Percentiles rank a stretch among this genome's conserved stretches.
Conservation (phyloP, 371 early-diverging fungal species). For the Neoconidiobolus thromboides region DNA sequence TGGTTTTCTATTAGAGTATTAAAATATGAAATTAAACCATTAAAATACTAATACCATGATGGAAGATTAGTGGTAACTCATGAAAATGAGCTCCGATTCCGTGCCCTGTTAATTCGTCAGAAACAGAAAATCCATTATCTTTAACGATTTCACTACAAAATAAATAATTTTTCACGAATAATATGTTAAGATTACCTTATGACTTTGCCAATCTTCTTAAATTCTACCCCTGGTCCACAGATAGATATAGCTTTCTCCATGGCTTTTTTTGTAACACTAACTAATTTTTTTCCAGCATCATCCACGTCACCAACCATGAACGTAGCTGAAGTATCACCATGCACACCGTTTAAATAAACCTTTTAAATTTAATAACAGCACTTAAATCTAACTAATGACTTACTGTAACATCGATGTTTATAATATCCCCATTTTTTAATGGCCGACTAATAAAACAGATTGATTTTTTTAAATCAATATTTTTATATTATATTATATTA, state of each 20-base stretch:
- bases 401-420: conserved; percentile 73
- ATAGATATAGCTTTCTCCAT: conserved; percentile 68
- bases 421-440: conserved; percentile 73
- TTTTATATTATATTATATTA: neutral
- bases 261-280: conserved; percentile 54
- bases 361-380: neutral
- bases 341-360: conserved; percentile 73
- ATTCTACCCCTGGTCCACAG: conserved; percentile 54
- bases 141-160: neutral
- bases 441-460: conserved; percentile 18
- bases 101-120: conserved; percentile 68
- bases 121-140: conserved; percentile 36
- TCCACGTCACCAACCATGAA: conserved; percentile 77
- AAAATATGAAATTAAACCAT: neutral
- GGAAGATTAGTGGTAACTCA: conserved; percentile 33
- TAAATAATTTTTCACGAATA: neutral
- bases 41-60: conserved; percentile 24
- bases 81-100: conserved; percentile 64
- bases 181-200: conserved; percentile 24
- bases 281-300: conserved; percentile 39
- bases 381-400: neutral
- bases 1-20: conserved; percentile 37
- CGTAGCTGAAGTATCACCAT: conserved; percentile 77
- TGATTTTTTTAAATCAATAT: neutral
- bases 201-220: conserved; percentile 46